Evolutionary conservation across 306 rosid species (phyloP).

Genomic region (Corylus avellana): DNA sequence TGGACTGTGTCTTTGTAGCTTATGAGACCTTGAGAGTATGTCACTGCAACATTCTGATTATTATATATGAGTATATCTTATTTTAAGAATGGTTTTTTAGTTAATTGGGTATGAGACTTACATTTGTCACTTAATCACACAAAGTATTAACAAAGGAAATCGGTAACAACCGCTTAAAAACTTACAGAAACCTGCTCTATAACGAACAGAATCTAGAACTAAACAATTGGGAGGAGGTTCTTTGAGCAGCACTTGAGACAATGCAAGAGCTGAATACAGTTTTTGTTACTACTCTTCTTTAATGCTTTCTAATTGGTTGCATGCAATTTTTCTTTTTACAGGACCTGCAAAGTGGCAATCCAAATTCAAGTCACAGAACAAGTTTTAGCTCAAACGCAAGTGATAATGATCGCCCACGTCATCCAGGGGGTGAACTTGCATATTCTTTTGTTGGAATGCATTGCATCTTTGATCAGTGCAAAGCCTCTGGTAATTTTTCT

Average conservation of each 20-base stretch:
- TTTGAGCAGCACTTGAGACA: background rate
- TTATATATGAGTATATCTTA: background rate
- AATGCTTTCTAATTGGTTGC: conserved; percentile 1
- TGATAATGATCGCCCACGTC: conserved; percentile 62
- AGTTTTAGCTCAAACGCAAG: conserved; percentile 81
- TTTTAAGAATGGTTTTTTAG: background rate
- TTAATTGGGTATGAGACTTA: background rate
- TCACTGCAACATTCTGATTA: background rate
- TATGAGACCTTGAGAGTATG: background rate
- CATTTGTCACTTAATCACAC: background rate
- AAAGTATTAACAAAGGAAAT: background rate
- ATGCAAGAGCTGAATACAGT: background rate
- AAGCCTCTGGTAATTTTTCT: conserved; percentile 68
- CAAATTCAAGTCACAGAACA: conserved; percentile 59
- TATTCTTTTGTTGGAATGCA: conserved; percentile 98
- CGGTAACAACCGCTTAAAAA: background rate
- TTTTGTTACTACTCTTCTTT: background rate
- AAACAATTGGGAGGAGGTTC: background rate
- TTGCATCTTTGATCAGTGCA: conserved; percentile 94
- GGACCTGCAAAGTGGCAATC: conserved; percentile 68
- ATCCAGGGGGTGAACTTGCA: conserved; percentile 62
- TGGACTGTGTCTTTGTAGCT: background rate
- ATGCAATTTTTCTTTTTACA: conserved; percentile 29
- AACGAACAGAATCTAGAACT: background rate
- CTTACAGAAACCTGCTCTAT: background rate